phyloP scores from a whole-genome alignment of 78 protist genomes.

The Protostelium mycophagum region DNA sequence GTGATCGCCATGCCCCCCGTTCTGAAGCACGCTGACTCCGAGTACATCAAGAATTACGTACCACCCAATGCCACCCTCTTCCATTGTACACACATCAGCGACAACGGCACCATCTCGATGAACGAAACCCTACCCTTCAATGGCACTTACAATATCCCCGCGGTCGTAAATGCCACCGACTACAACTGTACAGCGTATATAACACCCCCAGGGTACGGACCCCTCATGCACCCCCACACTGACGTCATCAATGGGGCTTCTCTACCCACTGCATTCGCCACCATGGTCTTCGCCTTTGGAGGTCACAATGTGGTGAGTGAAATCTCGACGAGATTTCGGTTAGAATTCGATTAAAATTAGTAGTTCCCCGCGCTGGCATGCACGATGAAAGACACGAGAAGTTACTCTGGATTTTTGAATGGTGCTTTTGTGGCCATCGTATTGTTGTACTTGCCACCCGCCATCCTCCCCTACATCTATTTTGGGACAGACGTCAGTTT shows the following conservation, averaged over 20 bases:
- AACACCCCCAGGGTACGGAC: too few relatives aligned
- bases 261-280: background rate
- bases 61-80: too few relatives aligned
- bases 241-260: background rate
- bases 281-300: background rate
- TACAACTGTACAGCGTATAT: too few relatives aligned
- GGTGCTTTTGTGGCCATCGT: background rate
- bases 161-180: too few relatives aligned
- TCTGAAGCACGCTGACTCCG: background rate
- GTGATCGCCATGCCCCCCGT: background rate
- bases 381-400: background rate
- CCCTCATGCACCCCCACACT: background rate
- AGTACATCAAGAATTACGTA: too few relatives aligned
- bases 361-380: background rate
- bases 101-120: too few relatives aligned
- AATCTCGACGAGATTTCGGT: background rate
- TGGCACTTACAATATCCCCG: too few relatives aligned
- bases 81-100: too few relatives aligned
- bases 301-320: background rate
- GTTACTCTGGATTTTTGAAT: background rate
- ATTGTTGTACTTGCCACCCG: background rate
- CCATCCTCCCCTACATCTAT: background rate
- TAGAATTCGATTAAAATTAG: background rate
- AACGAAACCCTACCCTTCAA: too few relatives aligned
- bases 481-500: background rate